Evolutionary conservation across 805 yeast genomes (phyloP).

Genomic region (Candida yuanshanica): DNA sequence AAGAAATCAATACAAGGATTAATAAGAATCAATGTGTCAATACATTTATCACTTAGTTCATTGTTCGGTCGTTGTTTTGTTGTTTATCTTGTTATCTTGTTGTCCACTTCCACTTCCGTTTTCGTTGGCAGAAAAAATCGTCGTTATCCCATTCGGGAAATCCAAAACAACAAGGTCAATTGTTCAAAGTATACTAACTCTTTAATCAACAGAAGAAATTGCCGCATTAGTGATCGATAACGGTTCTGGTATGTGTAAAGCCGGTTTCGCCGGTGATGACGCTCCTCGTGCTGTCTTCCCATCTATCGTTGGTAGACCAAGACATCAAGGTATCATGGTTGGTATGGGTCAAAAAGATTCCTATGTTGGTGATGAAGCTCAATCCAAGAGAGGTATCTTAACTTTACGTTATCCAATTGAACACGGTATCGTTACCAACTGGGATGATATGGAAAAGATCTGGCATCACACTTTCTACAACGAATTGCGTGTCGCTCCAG

Average conservation of each 20-base stretch:
- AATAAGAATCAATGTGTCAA: too few relatives aligned
- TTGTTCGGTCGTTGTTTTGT: too few relatives aligned
- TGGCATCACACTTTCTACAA: conserved; percentile 99
- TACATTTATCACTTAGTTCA: too few relatives aligned
- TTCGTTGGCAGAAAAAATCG: conserved; percentile 35
- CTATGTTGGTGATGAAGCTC: conserved; percentile 99
- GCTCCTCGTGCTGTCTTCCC: conserved; percentile 99
- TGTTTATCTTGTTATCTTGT: conserved; percentile 1
- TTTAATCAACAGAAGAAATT: conserved; percentile 16
- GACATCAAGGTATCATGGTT: conserved; percentile 99
- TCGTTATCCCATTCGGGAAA: background rate
- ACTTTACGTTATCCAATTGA: conserved; percentile 98
- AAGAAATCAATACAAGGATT: too few relatives aligned
- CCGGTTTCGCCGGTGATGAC: conserved; percentile 99
- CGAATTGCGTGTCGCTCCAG: conserved; percentile 99
- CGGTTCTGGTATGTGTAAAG: conserved; percentile 99
- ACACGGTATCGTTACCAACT: conserved; percentile 99
- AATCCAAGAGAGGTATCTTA: conserved; percentile 99
- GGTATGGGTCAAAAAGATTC: conserved; percentile 99
- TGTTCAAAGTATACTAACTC: conserved; percentile 32
- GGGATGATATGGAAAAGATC: conserved; percentile 99
- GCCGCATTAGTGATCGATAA: conserved; percentile 78
- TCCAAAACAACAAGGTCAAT: too few relatives aligned
- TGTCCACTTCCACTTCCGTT: background rate
- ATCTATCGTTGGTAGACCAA: conserved; percentile 99